Percentiles rank a stretch among this genome's conserved stretches.
Conservation (phyloP, 352 stramenopile species). For the Globisporangium sylvaticum region DNA sequence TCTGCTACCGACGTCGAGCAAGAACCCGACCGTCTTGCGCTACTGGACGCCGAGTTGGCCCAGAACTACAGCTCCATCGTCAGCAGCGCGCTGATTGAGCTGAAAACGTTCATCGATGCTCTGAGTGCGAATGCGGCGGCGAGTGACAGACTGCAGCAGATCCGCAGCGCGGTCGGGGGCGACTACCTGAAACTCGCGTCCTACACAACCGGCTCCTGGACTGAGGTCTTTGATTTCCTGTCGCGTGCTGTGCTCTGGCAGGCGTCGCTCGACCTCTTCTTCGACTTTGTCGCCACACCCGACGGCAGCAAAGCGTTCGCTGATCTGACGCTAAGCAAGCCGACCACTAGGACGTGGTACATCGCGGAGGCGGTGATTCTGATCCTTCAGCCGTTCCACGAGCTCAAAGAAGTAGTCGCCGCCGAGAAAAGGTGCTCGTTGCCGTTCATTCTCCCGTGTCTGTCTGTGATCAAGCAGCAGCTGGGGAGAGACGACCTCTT, state of each 20-base stretch:
- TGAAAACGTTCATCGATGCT: slow-evolving; percentile 2
- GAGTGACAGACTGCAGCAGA: slow-evolving; percentile 8
- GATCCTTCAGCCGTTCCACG: slow-evolving; percentile 36
- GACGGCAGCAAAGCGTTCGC: slow-evolving; percentile 6
- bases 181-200: neutral
- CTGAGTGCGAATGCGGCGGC: neutral
- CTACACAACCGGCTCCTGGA: slow-evolving; percentile 14
- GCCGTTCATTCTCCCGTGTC: slow-evolving; percentile 34
- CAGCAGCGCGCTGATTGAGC: neutral
- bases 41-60: neutral
- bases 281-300: slow-evolving; percentile 9
- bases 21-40: neutral
- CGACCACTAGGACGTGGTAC: slow-evolving; percentile 21
- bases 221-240: slow-evolving; percentile 23
- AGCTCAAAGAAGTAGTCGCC: slow-evolving; percentile 35
- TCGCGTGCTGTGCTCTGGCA: slow-evolving; percentile 19
- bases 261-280: slow-evolving; percentile 19
- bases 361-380: slow-evolving; percentile 37
- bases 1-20: neutral
- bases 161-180: slow-evolving; percentile 7
- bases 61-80: neutral
- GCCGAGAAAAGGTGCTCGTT: slow-evolving; percentile 32
- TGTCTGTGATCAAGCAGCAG: slow-evolving; percentile 31
- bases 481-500: slow-evolving; percentile 28
- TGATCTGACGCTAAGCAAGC: slow-evolving; percentile 6